Base-by-base conservation (phyloP, 495 filamentous ascomycete genomes). In the Trichocladium antarcticum region DNA sequence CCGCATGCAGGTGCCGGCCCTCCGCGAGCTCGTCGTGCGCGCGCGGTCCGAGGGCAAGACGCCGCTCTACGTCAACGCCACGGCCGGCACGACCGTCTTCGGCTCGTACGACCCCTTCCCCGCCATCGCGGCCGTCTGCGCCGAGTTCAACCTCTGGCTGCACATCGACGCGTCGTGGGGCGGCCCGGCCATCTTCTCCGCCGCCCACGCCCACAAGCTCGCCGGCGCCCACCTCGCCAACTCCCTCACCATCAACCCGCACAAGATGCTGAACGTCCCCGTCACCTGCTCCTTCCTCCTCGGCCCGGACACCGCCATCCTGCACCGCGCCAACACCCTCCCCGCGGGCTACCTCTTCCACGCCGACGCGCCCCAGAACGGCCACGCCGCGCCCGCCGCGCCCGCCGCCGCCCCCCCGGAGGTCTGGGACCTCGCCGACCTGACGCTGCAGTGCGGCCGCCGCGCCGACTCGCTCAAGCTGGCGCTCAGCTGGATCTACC, bases 181-280 rank as follows among this genome's bases (percentile, higher is more conserved):
- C 55, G 92, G 87, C 1, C 77, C 82, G 0, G 88, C 85, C 37
- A 69, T 83, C 48, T 95, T 97, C 74, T 87, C 82, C 22, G 47
- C 71, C 24, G 62, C 64, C 36, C 82, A 85, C 44, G 72, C 72
- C 22, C 62, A 71, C 56, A 83, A 85, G 64, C 66, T 93, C 32
- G 60, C 70, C 14, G 90, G 90, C 20, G 68, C 76, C 12, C 74
- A 89, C 38, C 72, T 78, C 14, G 92, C 88, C 8, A 73, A 95
- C 67, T 85, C 79, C 31, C 72, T 96, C 24, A 82, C 86, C 8
- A 75, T 95, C 35, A 95, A 93, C 63, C 89, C 92, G 51, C 90
- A 98, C 66, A 96, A 96, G 67, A 98, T 96, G 92, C 75, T 98
- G 56, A 86, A 85, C 35, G 85, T 85, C 8, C 90, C 90, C 0